Evolutionary conservation across 2,329 filamentous ascomycete genomes (phyloP).

Genomic region (Epichloe scottii): DNA sequence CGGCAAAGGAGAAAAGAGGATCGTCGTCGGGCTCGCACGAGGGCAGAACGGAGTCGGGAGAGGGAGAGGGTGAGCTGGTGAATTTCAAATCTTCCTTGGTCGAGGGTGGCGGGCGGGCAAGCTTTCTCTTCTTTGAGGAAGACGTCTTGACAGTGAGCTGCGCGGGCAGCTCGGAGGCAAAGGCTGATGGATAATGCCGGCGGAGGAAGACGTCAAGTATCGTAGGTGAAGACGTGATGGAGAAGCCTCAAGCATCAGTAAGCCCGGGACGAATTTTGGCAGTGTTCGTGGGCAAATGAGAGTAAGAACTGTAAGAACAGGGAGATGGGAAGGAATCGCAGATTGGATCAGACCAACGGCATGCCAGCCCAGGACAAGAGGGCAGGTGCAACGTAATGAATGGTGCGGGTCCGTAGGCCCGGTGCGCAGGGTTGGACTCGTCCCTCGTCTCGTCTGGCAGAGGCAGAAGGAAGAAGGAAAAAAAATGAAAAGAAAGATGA

Average conservation of each 20-base stretch:
- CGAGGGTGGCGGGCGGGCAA: constrained; percentile 32
- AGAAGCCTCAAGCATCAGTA: constrained; percentile 4
- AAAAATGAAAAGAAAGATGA: not conserved
- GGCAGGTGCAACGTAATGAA: not conserved
- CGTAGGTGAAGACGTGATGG: constrained; percentile 1
- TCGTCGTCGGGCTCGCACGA: constrained; percentile 42
- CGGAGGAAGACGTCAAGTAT: constrained; percentile 2
- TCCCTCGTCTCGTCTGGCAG: too few relatives aligned
- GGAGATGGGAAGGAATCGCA: not conserved
- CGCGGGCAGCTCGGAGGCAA: constrained; percentile 41
- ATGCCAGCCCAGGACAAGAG: not conserved
- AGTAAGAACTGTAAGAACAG: not conserved
- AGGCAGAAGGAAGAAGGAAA: not conserved
- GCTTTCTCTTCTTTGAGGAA: constrained; percentile 63
- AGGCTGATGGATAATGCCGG: constrained; percentile 4
- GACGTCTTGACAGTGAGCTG: constrained; percentile 62
- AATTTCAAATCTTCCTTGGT: constrained; percentile 27
- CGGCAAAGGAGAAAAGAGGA: constrained; percentile 37
- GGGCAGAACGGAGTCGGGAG: constrained; percentile 34
- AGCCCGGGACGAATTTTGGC: constrained; percentile 1
- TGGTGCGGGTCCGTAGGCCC: not conserved
- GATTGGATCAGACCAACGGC: not conserved
- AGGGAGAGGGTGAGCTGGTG: constrained; percentile 24
- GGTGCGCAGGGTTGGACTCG: not conserved
- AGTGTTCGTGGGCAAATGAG: not conserved